Evolutionary conservation across 192 early-diverging fungal genomes (phyloP).

Genomic region (Backusella westeae): DNA sequence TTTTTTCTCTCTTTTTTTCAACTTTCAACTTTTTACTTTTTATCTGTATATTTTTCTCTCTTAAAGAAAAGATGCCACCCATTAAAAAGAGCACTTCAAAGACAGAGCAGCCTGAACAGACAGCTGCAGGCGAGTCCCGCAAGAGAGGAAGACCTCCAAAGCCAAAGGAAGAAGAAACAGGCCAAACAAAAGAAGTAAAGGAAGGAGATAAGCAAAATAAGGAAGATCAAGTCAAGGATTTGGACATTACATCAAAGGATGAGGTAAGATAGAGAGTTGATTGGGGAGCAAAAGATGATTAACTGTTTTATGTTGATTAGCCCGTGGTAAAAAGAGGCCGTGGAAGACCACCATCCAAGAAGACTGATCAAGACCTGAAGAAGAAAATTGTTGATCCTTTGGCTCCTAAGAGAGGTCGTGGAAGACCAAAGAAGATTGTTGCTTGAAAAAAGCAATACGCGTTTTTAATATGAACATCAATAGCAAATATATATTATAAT

Average conservation of each 20-base stretch:
- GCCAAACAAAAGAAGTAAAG: not conserved
- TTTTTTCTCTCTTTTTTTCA: not conserved
- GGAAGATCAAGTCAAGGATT: not conserved
- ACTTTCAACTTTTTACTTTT: not conserved
- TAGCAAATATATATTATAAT: not conserved
- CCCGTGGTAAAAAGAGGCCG: conserved; percentile 10
- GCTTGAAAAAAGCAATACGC: conserved; percentile 3
- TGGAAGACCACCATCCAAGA: conserved; percentile 11
- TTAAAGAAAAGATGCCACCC: not conserved
- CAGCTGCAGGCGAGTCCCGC: not conserved
- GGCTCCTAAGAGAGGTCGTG: conserved; percentile 11
- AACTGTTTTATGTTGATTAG: not conserved
- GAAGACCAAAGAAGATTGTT: conserved; percentile 16
- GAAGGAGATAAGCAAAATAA: not conserved
- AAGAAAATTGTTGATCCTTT: not conserved
- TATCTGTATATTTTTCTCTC: not conserved
- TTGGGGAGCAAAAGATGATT: not conserved
- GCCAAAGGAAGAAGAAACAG: not conserved
- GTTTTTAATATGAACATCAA: not conserved
- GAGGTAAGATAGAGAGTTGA: not conserved
- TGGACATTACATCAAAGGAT: not conserved
- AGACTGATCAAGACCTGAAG: not conserved
- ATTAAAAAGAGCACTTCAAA: not conserved
- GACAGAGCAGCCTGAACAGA: not conserved
- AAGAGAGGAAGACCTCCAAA: conserved; percentile 1